A percentile compares a stretch with the other conserved stretches of the same genome.
Evolutionary conservation across 2,329 filamentous ascomycete species (phyloP).

Genomic region (Aspergillus sp.): DNA sequence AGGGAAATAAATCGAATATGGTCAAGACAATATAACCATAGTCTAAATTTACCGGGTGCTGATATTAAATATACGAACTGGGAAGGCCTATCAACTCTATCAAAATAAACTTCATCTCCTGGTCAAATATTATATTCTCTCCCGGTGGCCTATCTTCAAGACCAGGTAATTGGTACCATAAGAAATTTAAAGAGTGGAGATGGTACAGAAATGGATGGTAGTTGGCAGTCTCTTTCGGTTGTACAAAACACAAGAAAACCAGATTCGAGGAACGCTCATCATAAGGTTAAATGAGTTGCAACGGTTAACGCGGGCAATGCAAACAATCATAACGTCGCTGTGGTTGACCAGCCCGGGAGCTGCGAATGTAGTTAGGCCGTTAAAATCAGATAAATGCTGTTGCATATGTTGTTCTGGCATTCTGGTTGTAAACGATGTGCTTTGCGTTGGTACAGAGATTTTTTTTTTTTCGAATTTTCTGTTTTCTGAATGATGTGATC

Average conservation of each 20-base stretch:
- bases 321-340: constrained; percentile 3
- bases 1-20: no score
- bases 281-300: not conserved
- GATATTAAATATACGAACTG: no score
- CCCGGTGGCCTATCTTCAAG: constrained; percentile 1
- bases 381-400: not conserved
- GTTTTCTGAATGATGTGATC: constrained; percentile 5
- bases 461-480: constrained; percentile 3
- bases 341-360: constrained; percentile 5
- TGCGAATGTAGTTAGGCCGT: not conserved
- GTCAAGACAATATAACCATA: no score
- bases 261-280: not conserved
- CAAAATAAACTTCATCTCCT: not conserved
- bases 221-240: constrained; percentile 6
- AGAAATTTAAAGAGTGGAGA: constrained; percentile 3
- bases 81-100: no score
- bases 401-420: constrained; percentile 8
- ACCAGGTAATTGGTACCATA: constrained; percentile 4
- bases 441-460: constrained; percentile 6
- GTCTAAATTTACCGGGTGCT: no score
- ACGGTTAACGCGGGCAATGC: not conserved
- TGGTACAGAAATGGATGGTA: constrained; percentile 1
- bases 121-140: constrained; percentile 11
- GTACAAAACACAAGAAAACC: not conserved
- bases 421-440: constrained; percentile 7